A percentile compares a stretch with the other conserved stretches of the same genome.
These are phyloP conservation scores for Claviceps arundinis DNA, from an alignment of 2,329 filamentous ascomycete species.

Conservation along the genomic window DNA sequence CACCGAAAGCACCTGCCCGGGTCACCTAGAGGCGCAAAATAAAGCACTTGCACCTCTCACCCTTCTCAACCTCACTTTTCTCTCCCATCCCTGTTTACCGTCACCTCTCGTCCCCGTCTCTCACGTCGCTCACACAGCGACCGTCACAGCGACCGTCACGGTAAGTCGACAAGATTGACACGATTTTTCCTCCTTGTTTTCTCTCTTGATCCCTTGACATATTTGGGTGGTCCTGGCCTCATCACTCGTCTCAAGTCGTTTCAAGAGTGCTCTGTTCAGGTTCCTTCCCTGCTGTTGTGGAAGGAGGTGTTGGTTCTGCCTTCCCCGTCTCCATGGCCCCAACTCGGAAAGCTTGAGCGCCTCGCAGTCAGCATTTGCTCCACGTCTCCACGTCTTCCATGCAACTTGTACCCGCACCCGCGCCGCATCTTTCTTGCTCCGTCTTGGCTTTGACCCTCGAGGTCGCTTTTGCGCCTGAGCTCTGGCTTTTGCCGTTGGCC, in stretches of 20 bases:
- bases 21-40: too few relatives aligned
- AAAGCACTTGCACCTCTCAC: too few relatives aligned
- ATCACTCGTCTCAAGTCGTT: too few relatives aligned
- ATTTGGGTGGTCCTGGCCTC: slow-evolving; percentile 1
- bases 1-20: not conserved
- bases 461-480: not conserved
- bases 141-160: not conserved
- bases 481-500: slow-evolving; percentile 10
- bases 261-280: too few relatives aligned
- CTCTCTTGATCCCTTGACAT: not conserved
- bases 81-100: too few relatives aligned
- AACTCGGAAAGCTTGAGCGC: not conserved
- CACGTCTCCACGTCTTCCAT: slow-evolving; percentile 3
- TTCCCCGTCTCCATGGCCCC: not conserved
- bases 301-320: not conserved
- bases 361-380: not conserved
- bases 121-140: not conserved
- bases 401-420: slow-evolving; percentile 4
- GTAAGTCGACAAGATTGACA: slow-evolving; percentile 18
- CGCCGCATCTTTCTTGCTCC: slow-evolving; percentile 3
- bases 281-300: too few relatives aligned
- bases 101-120: not conserved
- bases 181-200: slow-evolving; percentile 1
- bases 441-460: not conserved
- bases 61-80: too few relatives aligned